Conservation (phyloP, 2,329 filamentous ascomycete species). For the Phoma sp. region DNA sequence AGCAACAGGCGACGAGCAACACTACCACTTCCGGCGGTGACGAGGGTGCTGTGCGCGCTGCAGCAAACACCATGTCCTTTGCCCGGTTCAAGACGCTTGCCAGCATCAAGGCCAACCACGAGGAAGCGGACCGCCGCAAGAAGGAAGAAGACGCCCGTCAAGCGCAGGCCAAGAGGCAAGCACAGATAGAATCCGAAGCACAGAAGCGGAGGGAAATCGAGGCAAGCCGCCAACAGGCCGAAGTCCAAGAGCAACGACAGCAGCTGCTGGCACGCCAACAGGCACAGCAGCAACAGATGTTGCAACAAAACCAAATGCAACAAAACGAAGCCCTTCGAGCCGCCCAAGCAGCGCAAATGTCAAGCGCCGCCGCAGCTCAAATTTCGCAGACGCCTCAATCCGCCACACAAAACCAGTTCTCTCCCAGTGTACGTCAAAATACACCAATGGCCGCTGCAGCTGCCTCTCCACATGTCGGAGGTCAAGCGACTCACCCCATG, state of each 20-base stretch:
- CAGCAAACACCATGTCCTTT: constrained; percentile 82
- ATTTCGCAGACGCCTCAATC: constrained; percentile 58
- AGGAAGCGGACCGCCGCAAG: constrained; percentile 67
- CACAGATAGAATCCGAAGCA: constrained; percentile 42
- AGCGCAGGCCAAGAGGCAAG: constrained; percentile 50
- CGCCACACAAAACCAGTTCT: constrained; percentile 64
- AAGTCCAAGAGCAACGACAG: constrained; percentile 55
- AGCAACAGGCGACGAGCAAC: constrained; percentile 70
- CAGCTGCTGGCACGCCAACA: constrained; percentile 56
- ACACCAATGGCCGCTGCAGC: constrained; percentile 52
- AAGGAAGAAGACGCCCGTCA: constrained; percentile 57
- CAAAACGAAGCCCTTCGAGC: constrained; percentile 48
- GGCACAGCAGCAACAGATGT: constrained; percentile 46
- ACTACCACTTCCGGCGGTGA: constrained; percentile 67
- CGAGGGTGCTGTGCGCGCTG: constrained; percentile 68
- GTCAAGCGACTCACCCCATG: constrained; percentile 43
- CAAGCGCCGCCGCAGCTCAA: constrained; percentile 29
- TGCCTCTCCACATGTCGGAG: constrained; percentile 51
- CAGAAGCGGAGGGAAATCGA: constrained; percentile 46
- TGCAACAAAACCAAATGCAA: constrained; percentile 40
- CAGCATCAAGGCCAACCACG: constrained; percentile 78
- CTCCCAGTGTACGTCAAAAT: constrained; percentile 62
- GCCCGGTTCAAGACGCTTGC: constrained; percentile 91
- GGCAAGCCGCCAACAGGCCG: constrained; percentile 37
- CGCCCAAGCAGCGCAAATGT: constrained; percentile 43